These are phyloP conservation scores for Monilinia laxa DNA, from an alignment of 2,329 filamentous ascomycete species.

Conservation along the genomic window DNA sequence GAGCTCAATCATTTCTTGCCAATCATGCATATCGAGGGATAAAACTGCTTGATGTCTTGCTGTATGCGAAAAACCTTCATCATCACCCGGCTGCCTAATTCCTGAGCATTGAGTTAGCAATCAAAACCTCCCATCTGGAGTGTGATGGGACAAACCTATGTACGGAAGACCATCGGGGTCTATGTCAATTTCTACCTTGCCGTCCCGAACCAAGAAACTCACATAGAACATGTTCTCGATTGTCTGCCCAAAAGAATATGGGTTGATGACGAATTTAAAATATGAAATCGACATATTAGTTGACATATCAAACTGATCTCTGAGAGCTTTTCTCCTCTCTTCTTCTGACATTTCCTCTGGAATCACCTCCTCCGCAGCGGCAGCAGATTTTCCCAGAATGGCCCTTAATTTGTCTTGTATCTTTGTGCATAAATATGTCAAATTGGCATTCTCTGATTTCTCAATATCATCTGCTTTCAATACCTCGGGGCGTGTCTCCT, in stretches of 20 bases:
- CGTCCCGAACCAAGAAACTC: conserved; percentile 89
- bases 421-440: conserved; percentile 74
- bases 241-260: conserved; percentile 85
- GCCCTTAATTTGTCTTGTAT: conserved; percentile 64
- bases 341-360: conserved; percentile 50
- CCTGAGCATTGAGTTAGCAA: conserved; percentile 26
- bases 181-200: conserved; percentile 68
- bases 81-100: conserved; percentile 21
- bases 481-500: conserved; percentile 75
- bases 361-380: conserved; percentile 45
- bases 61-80: conserved; percentile 12
- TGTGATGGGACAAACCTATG: conserved; percentile 60
- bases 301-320: conserved; percentile 65
- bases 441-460: conserved; percentile 72
- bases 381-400: conserved; percentile 50
- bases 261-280: conserved; percentile 88
- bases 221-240: conserved; percentile 97
- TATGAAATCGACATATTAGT: conserved; percentile 71
- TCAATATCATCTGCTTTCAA: conserved; percentile 71
- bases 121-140: conserved; percentile 40
- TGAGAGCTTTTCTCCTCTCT: conserved; percentile 48
- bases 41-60: conserved; percentile 82
- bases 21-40: conserved; percentile 80
- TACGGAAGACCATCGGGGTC: conserved; percentile 76
- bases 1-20: conserved; percentile 72